Evolutionary conservation across 768 basidiomycete species (phyloP).

Genomic region (Tulasnella sp.): DNA sequence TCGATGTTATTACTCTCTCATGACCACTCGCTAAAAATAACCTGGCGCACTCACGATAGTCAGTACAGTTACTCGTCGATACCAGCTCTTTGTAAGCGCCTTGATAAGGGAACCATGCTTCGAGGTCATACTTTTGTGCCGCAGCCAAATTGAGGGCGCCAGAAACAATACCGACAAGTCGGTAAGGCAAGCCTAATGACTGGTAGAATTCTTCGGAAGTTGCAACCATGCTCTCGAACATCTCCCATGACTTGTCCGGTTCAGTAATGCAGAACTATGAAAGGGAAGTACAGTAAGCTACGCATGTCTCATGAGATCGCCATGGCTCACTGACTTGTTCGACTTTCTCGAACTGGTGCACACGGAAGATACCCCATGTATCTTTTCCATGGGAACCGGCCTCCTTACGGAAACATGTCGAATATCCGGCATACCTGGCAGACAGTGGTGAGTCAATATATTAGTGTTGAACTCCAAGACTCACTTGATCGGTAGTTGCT

Average conservation of each 20-base stretch:
- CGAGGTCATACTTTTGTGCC: constrained; percentile 91
- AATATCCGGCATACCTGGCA: constrained; percentile 35
- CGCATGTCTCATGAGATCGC: neutral
- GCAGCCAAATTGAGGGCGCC: constrained; percentile 95
- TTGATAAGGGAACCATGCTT: constrained; percentile 99
- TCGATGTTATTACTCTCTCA: neutral
- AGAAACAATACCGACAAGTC: constrained; percentile 87
- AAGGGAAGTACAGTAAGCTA: neutral
- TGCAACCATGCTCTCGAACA: constrained; percentile 81
- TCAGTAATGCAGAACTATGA: constrained; percentile 84
- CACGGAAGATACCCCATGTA: constrained; percentile 99
- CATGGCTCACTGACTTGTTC: constrained; percentile 38
- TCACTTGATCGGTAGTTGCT: constrained; percentile 83
- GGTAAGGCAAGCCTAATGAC: constrained; percentile 83
- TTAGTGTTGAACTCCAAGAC: neutral
- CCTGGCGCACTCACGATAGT: constrained; percentile 66
- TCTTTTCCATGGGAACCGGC: constrained; percentile 95
- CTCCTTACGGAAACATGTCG: constrained; percentile 97
- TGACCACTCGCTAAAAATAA: neutral
- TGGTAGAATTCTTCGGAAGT: constrained; percentile 93
- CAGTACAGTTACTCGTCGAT: constrained; percentile 96
- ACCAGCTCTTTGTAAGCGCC: constrained; percentile 93
- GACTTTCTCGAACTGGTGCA: constrained; percentile 98
- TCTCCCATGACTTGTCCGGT: constrained; percentile 87
- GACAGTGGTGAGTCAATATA: constrained; percentile 26